Evolutionary conservation across 148 eudicot species (phyloP), one percentile per base, ranked within the genome.

Genomic region (Agrostemma githago): DNA sequence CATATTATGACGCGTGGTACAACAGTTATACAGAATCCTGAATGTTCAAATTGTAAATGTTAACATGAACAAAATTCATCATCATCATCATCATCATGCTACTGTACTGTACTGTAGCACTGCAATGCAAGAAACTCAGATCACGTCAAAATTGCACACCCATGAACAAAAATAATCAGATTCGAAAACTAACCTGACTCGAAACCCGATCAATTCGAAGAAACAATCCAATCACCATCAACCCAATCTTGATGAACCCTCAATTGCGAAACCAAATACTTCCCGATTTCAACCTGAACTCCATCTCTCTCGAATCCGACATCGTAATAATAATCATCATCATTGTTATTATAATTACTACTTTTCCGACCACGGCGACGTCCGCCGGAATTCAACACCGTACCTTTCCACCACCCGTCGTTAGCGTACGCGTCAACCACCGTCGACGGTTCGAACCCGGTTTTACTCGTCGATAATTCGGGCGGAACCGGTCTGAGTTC

Each of bases 401-500:
- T 51, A 11, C 73, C 73, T 51, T 70, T 70, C 73, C 73, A 70
- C 73, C 73, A 70, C 11, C 73, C 73, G 20, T 70, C 73, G 14
- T 70, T 53, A 5, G 73, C 73, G 11, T 70, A 53, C 3, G 61
- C 73, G 26, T 70, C 73, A 1, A 70, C 73, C 7, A 10, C 61
- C 2, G 20, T 40, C 7, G 0, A 5, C 7, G 53, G 16, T 17
- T 21, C 19, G 14, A 12, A 70, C 73, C 3, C 34, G 34, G 1
- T 37, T 1, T n/a, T n/a, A n/a, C n/a, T n/a, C n/a, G n/a, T 16
- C 42, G 19, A 0, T 16, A 1, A 10, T 6, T 70, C 61, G 15
- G 75, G 72, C 16, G 78, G 78, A 3, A 75, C 71, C 8, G 78
- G 82, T 0, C 79, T 66, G 20, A 79, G 60, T 5, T 75, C 68